Evolutionary conservation across 768 basidiomycete genomes (phyloP), one percentile per base, ranked within the genome.

Genomic region (Tulasnella sp.): DNA sequence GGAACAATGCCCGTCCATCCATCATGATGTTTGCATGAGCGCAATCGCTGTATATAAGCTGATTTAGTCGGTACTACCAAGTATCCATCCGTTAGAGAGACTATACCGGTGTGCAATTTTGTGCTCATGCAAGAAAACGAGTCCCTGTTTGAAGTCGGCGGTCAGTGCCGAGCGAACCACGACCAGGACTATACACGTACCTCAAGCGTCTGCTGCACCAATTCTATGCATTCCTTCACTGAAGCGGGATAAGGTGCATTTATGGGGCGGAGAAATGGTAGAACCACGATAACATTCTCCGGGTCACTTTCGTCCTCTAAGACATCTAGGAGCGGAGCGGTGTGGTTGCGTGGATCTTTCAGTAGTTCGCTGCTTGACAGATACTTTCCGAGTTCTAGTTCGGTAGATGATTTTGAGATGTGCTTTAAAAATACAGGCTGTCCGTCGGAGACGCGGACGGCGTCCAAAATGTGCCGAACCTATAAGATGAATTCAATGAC

Each of bases 71-170:
- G 31, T 17, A 4, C 6, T 35, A 2, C 17, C 2, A 15, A 5
- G 7, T 12, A 51, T 2, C 11, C 2, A 23, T 19, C 14, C n/a
- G n/a, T n/a, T n/a, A n/a, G n/a, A n/a, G n/a, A 32, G 3, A 17
- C 21, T 37, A 15, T 50, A 58, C 57, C 57, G 23, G 17, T 58
- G 57, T 8, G 57, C 57, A 21, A 58, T 50, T 6, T 37, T 25
- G 25, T 58, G 29, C 12, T 58, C 57, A 25, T 58, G 57, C 23
- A 58, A 19, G 35, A 58, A 58, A 9, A 27, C 45, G 17, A 58
- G 23, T n/a, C 51, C 46, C 57, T 58, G 7, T 36, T 25, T 25
- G 5, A 25, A 23, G 19, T 45, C 43, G 4, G 31, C 21, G 4
- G 21, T 25, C n/a, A 12, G 15, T 12, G 6, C 8, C 14, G 25